Percentiles rank a stretch among this genome's conserved stretches.
These are phyloP conservation scores for Erysimum cheiri DNA, from an alignment of 441 rosid genomes.

Conservation along the genomic window DNA sequence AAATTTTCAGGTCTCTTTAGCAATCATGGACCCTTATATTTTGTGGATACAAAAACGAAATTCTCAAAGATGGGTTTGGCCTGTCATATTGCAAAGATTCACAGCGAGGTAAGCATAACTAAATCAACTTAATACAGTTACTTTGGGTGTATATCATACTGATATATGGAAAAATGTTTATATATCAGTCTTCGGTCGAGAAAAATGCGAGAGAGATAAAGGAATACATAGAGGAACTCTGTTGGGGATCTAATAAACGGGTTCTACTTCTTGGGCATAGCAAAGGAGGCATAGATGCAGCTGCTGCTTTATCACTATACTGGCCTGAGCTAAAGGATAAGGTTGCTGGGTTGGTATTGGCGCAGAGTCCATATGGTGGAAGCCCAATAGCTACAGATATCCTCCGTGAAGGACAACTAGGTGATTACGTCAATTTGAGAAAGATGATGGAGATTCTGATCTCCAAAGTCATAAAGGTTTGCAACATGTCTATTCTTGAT, in stretches of 20 bases:
- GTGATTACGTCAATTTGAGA: conserved; percentile 84
- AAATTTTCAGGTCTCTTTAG: conserved; percentile 86
- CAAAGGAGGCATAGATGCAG: conserved; percentile 98
- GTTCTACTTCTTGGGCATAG: conserved; percentile 96
- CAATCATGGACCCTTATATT: conserved; percentile 96
- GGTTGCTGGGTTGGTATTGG: conserved; percentile 87
- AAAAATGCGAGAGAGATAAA: conserved; percentile 93
- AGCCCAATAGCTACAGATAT: conserved; percentile 95
- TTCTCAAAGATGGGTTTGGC: conserved; percentile 92
- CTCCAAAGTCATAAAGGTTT: conserved; percentile 92
- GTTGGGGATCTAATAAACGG: conserved; percentile 89
- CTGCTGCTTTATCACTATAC: conserved; percentile 89
- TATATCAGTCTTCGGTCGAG: conserved; percentile 89
- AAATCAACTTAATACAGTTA: neutral
- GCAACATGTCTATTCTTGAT: conserved; percentile 15
- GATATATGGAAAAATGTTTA: conserved; percentile 19
- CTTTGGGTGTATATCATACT: conserved; percentile 18
- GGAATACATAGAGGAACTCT: conserved; percentile 92
- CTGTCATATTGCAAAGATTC: conserved; percentile 98
- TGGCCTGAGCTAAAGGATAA: conserved; percentile 95
- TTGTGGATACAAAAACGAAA: conserved; percentile 75
- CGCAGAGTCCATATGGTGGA: conserved; percentile 97
- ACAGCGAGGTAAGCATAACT: conserved; percentile 76
- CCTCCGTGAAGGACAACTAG: conserved; percentile 91
- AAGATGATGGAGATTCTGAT: conserved; percentile 88